phyloP scores from a whole-genome alignment of 2,329 filamentous ascomycete genomes.

The Salinomyces thailandicus region DNA sequence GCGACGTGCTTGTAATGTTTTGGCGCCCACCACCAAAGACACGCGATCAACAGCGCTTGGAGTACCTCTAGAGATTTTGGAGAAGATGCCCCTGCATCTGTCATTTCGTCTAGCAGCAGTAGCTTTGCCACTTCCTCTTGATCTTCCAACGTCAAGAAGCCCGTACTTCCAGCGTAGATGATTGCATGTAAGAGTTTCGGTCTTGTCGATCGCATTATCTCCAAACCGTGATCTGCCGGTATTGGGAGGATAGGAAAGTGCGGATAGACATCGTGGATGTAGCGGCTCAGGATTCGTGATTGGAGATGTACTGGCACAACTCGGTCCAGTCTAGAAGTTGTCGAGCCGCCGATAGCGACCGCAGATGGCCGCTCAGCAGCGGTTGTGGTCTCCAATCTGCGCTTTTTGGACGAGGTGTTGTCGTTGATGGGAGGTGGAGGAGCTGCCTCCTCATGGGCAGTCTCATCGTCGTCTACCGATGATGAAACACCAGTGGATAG shows the following conservation, averaged over 20 bases:
- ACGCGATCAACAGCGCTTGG: neutral
- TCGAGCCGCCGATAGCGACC: neutral
- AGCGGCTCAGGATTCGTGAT: conserved; percentile 11
- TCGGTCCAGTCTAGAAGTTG: conserved; percentile 10
- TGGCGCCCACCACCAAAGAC: conserved; percentile 2
- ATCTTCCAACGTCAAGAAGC: neutral
- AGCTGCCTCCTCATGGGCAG: conserved; percentile 1
- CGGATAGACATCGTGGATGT: conserved; percentile 12
- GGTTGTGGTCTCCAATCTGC: conserved; percentile 6
- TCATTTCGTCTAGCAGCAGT: neutral
- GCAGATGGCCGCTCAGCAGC: conserved; percentile 1
- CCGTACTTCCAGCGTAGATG: conserved; percentile 1
- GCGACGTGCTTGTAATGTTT: conserved; percentile 2
- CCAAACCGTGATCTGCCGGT: neutral
- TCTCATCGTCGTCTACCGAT: conserved; percentile 1
- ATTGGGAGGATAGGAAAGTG: conserved; percentile 5
- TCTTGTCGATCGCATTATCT: conserved; percentile 1
- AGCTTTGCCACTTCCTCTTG: conserved; percentile 2
- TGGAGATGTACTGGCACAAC: conserved; percentile 13
- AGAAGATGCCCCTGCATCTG: neutral
- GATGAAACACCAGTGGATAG: conserved; percentile 6
- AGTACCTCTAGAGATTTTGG: conserved; percentile 2
- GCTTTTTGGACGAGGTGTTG: conserved; percentile 6
- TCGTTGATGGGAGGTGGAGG: neutral
- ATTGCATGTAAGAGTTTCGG: conserved; percentile 3